Conservation (phyloP, 768 basidiomycete species). For the Leccinum broughii region DNA sequence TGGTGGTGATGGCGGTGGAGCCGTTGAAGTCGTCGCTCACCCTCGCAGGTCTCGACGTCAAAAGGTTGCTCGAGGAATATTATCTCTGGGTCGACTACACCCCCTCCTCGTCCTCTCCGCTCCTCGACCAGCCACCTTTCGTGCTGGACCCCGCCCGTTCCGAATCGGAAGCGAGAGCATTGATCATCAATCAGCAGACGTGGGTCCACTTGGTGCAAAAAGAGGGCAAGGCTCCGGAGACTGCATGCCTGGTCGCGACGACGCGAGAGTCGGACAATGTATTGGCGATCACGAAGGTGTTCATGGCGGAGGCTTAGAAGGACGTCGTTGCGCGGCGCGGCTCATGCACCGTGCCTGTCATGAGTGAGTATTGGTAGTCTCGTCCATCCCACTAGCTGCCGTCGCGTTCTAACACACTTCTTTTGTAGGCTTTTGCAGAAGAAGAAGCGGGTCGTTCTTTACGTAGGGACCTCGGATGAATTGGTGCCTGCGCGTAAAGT, state of each 20-base stretch:
- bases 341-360: conserved; percentile 59
- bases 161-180: conserved; percentile 45
- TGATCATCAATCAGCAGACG: conserved; percentile 48
- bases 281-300: conserved; percentile 73
- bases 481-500: conserved; percentile 22
- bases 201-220: conserved; percentile 58
- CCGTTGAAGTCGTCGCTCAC: too few relatives aligned
- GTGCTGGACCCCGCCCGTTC: neutral
- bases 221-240: conserved; percentile 29
- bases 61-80: too few relatives aligned
- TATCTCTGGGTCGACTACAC: too few relatives aligned
- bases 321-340: conserved; percentile 53
- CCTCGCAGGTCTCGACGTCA: too few relatives aligned
- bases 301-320: conserved; percentile 54
- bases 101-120: too few relatives aligned
- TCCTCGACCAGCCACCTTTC: conserved; percentile 52
- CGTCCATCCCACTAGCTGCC: too few relatives aligned
- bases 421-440: conserved; percentile 32
- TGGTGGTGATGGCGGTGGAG: too few relatives aligned
- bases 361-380: conserved; percentile 39
- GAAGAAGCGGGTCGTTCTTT: conserved; percentile 50
- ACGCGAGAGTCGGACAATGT: conserved; percentile 58
- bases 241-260: conserved; percentile 68
- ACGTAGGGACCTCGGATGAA: conserved; percentile 47
- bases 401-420: too few relatives aligned